Conservation (phyloP, 106 monocot species). For the Xerophyta viscosa region DNA sequence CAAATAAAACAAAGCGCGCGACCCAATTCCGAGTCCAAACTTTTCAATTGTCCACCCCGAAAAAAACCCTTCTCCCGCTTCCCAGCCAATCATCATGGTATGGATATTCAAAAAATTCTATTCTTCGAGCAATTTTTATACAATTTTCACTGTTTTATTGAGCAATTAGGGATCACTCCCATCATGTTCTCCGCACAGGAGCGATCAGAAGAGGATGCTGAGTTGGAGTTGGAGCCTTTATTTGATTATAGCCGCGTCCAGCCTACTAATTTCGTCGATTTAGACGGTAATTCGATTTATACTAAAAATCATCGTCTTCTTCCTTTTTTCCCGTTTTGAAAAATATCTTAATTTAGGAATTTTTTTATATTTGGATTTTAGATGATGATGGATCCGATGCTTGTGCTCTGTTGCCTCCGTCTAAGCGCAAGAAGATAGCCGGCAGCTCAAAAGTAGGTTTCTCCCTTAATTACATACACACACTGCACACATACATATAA, state of each 20-base stretch:
- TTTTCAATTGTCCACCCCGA: no score
- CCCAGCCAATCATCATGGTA: no score
- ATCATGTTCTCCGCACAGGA: no score
- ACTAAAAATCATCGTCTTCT: neutral
- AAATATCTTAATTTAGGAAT: neutral
- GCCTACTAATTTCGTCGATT: slow-evolving; percentile 20
- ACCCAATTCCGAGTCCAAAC: no score
- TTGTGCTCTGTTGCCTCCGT: neutral
- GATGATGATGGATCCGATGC: slow-evolving; percentile 24
- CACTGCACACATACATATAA: no score
- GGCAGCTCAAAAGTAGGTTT: neutral
- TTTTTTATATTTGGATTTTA: slow-evolving; percentile 9
- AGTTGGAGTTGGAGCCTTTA: slow-evolving; percentile 66
- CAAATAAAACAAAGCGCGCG: no score
- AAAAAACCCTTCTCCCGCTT: no score
- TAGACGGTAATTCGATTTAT: slow-evolving; percentile 33
- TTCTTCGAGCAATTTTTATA: no score
- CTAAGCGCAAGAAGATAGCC: slow-evolving; percentile 17
- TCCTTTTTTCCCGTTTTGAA: neutral
- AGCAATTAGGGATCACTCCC: no score
- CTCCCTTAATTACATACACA: no score
- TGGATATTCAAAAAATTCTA: no score
- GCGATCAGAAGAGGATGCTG: slow-evolving; percentile 15
- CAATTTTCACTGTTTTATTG: no score
- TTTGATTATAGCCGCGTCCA: slow-evolving; percentile 91